Base-by-base conservation (phyloP, 192 early-diverging fungal genomes). In the Oehlia diaphana region DNA sequence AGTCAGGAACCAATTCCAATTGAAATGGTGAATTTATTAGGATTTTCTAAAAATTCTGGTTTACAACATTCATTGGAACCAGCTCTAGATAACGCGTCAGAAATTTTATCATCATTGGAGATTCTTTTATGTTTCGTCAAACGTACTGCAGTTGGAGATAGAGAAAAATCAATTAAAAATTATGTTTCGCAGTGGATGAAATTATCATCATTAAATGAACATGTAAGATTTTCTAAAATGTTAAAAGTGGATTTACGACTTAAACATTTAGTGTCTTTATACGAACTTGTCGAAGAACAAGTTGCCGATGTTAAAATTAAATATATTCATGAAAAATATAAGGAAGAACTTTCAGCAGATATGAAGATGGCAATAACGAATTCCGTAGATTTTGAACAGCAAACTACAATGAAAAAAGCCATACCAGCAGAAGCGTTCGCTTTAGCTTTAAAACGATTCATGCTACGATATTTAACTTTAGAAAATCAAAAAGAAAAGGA, bases 61-160 rank as follows among this genome's bases (percentile, higher is more conserved):
- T 44, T 42, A 28, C 44, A 2, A 12, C 10, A 0, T 47, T 10
- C 10, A 1, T 16, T 19, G 9, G 12, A 19, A 61, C 3, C 47
- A 74, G 3, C 62, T 31, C 1, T 47, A 47, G 35, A 61, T 44
- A 71, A 47, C 44, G 69, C 69, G 16, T 44, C 69, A 9, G 69
- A 71, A 47, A 33, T 81, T 16, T 47, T 81, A 39, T 72, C 80
- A 31, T 66, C 64, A 42, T 63, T 81, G 12, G 80, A 81, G 62
- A 81, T 81, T 23, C 35, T 81, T 12, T 53, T 81, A 39, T 81
- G 80, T 63, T 81, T 76, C 42, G 14, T 81, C 19, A 76, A 81
- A 76, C 53, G 74, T 21, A 81, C 62, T 26, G 23, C 23, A 37
- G 28, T 23, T 23, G 49, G 35, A 4, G 39, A 81, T 66, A 49